Conservation (phyloP, 345 rosid species). For the Psidium friedrichsthalianum region DNA sequence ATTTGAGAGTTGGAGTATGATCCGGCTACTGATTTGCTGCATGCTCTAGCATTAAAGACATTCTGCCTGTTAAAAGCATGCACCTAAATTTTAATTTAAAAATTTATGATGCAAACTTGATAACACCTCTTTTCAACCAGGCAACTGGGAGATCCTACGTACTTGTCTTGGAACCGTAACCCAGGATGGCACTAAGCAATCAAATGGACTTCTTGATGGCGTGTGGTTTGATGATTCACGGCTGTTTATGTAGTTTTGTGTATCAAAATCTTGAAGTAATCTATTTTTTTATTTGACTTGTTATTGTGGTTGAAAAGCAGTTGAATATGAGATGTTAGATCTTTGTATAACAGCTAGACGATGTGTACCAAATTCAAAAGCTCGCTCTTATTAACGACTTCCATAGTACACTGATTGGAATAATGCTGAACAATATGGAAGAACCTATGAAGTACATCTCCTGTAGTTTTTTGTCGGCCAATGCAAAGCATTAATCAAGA, state of each 20-base stretch:
- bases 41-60: neutral
- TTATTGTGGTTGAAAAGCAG: neutral
- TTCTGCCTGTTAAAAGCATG: neutral
- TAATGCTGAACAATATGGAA: neutral
- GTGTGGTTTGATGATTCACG: neutral
- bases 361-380: neutral
- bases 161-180: slow-evolving; percentile 89
- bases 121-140: slow-evolving; percentile 20
- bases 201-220: neutral
- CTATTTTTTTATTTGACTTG: neutral
- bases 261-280: neutral
- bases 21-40: neutral
- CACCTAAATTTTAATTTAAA: neutral
- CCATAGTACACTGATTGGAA: neutral
- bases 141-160: slow-evolving; percentile 92
- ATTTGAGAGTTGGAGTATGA: neutral
- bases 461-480: neutral
- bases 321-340: neutral
- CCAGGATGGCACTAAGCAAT: slow-evolving; percentile 50
- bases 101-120: neutral
- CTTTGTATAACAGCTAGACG: neutral
- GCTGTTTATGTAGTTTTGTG: neutral
- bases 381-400: neutral
- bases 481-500: neutral
- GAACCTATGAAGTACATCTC: neutral